Percentiles rank a stretch among this genome's conserved stretches.
Conservation (phyloP, 257 asterid genomes). For the Solanum infundibuliforme region DNA sequence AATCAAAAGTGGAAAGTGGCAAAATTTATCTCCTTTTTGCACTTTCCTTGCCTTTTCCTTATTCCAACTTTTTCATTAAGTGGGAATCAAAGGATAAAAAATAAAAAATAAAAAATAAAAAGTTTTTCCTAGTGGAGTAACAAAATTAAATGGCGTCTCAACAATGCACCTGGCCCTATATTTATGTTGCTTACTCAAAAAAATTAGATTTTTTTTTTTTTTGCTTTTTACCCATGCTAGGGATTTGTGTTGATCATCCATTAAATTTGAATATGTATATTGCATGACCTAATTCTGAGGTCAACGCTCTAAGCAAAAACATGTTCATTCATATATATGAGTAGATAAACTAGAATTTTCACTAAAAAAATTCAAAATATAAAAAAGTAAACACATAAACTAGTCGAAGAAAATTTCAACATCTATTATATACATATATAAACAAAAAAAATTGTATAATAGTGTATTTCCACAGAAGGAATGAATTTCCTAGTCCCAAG, state of each 20-base stretch:
- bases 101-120: background rate
- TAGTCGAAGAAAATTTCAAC: too few relatives aligned
- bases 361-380: too few relatives aligned
- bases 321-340: too few relatives aligned
- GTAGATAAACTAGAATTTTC: too few relatives aligned
- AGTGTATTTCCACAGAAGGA: too few relatives aligned
- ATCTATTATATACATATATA: too few relatives aligned
- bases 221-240: too few relatives aligned
- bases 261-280: background rate
- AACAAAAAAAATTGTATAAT: too few relatives aligned
- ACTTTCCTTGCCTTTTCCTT: background rate
- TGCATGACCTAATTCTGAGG: background rate
- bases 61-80: background rate
- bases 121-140: background rate
- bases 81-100: background rate
- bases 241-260: too few relatives aligned
- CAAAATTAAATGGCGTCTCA: background rate
- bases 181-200: background rate
- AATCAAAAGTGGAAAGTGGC: background rate
- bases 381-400: too few relatives aligned
- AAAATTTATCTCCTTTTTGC: background rate
- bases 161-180: background rate
- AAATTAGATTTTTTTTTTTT: background rate
- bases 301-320: background rate
- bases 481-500: background rate